Evolutionary conservation across 2,329 filamentous ascomycete genomes (phyloP), one percentile per base, ranked within the genome.

Genomic region (Fusarium sp.): DNA sequence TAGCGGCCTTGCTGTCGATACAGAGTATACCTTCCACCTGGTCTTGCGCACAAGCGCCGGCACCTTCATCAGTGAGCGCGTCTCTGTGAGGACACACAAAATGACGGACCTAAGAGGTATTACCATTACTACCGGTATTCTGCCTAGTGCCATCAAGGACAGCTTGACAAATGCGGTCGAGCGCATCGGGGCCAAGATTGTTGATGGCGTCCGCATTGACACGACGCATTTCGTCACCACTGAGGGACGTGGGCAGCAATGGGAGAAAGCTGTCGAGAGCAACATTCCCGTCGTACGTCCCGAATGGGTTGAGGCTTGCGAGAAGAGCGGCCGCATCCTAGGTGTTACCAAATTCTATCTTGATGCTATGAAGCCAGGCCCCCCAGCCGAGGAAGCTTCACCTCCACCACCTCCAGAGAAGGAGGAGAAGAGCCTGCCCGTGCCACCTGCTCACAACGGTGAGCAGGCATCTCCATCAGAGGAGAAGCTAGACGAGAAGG

Each of bases 171-270:
- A 87, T 51, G 94, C 95, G 4, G 90, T 98, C 41, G 92, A 96
- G 79, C 89, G 94, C 75, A 97, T 99, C 77, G 96, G 96, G 55
- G 96, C 94, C 70, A 98, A 96, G 86, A 87, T 98, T 73, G 93
- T 94, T 65, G 96, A 98, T 77, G 90, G 90, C 18, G 95, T 98
- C 58, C 90, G 96, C 78, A 98, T 99, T 80, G 96, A 99, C 82
- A 99, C 96, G 2, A 99, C 96, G 22, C 96, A 99, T 84, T 99
- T 99, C 81, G 94, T 99, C 68, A 98, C 96, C 73, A 97, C 94
- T 15, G 96, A 99, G 82, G 95, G 95, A 36, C 88, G 95, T 63
- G 96, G 96, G 38, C 88, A 93, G 57, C 89, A 92, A 18, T 99
- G 96, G 96, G 96, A 99, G 84, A 97, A 96, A 86, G 96, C 96